These are phyloP conservation scores for Nakaseomyces kungkrabaensis DNA, from an alignment of 1,139 yeast species.

Conservation along the genomic window DNA sequence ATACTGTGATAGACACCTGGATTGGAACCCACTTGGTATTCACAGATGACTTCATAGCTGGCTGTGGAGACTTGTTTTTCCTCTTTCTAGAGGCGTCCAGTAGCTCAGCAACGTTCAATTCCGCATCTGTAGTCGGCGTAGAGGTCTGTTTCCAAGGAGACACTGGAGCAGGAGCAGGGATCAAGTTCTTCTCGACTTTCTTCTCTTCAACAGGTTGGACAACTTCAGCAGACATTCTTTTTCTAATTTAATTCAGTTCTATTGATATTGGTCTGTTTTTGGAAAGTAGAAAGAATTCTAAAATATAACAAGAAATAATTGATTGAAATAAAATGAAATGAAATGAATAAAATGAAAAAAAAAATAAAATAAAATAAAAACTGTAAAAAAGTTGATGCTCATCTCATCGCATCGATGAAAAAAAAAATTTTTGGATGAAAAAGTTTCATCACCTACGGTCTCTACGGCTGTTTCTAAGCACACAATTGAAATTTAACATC, in stretches of 20 bases:
- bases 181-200: slow-evolving; percentile 30
- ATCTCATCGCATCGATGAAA: background rate
- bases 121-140: slow-evolving; percentile 17
- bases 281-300: too few relatives aligned
- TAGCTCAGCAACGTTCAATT: slow-evolving; percentile 15
- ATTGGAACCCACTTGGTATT: slow-evolving; percentile 88
- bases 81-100: slow-evolving; percentile 8
- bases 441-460: background rate
- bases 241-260: background rate
- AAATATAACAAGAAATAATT: background rate
- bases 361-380: background rate
- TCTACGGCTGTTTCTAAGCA: background rate
- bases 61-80: slow-evolving; percentile 21
- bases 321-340: background rate
- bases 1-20: slow-evolving; percentile 49
- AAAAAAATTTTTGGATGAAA: background rate
- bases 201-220: background rate
- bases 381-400: background rate
- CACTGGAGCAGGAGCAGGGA: slow-evolving; percentile 71
- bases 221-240: slow-evolving; percentile 6
- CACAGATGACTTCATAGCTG: slow-evolving; percentile 43
- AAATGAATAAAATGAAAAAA: background rate
- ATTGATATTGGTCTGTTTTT: background rate
- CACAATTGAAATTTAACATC: background rate
- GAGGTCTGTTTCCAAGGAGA: slow-evolving; percentile 55